A percentile compares a stretch with the other conserved stretches of the same genome.
These are phyloP conservation scores for Ganoderma leucocontextum DNA, from an alignment of 1,284 basidiomycete species.

Conservation along the genomic window DNA sequence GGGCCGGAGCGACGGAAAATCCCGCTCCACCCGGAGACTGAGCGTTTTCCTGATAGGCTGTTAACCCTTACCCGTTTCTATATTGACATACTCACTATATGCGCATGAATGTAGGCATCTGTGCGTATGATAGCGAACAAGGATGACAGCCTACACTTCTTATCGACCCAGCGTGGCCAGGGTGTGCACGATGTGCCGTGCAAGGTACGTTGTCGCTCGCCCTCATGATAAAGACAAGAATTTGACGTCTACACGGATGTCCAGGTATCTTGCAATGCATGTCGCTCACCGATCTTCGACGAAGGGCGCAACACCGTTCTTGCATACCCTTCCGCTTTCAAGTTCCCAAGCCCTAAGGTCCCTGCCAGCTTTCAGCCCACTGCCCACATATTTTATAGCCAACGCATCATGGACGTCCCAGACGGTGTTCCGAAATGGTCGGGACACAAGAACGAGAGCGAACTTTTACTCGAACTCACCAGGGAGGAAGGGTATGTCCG, in stretches of 20 bases:
- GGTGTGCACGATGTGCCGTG: conserved; percentile 43
- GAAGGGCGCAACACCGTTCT: conserved; percentile 46
- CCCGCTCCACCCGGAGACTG: too few relatives aligned
- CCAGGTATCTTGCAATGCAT: conserved; percentile 42
- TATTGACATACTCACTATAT: neutral
- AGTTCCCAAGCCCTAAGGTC: conserved; percentile 40
- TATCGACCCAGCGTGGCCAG: conserved; percentile 39
- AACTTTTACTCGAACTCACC: conserved; percentile 38
- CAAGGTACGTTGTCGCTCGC: conserved; percentile 34
- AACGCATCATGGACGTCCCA: conserved; percentile 44
- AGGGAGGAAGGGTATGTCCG: conserved; percentile 34
- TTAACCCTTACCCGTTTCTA: neutral
- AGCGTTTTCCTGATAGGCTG: too few relatives aligned
- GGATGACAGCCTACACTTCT: conserved; percentile 43
- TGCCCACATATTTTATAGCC: conserved; percentile 44
- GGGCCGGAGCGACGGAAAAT: too few relatives aligned
- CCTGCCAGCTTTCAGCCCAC: conserved; percentile 44
- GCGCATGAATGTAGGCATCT: conserved; percentile 37
- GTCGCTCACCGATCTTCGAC: conserved; percentile 46
- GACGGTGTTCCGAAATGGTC: conserved; percentile 45
- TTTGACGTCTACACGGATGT: neutral
- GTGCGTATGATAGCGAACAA: conserved; percentile 42
- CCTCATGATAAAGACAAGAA: neutral
- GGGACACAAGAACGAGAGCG: conserved; percentile 44
- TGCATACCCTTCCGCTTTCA: conserved; percentile 44